A percentile compares a stretch with the other conserved stretches of the same genome.
These are phyloP conservation scores for Exophiala spinifera DNA, from an alignment of 2,329 filamentous ascomycete species.

Conservation along the genomic window DNA sequence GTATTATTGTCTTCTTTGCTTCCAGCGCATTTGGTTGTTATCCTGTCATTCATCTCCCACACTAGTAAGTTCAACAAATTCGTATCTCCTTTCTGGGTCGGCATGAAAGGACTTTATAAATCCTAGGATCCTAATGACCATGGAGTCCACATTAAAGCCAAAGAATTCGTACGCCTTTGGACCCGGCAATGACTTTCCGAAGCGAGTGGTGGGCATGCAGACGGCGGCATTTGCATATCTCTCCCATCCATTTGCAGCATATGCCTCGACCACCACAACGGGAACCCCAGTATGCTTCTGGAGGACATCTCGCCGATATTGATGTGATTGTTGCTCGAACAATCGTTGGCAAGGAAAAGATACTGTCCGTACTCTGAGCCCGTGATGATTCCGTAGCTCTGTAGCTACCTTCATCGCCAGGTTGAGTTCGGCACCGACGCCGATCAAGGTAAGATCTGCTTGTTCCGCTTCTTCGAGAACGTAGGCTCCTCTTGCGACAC, in stretches of 20 bases:
- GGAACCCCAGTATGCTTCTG: constrained; percentile 35
- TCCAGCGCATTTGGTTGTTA: too few species aligned
- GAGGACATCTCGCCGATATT: constrained; percentile 44
- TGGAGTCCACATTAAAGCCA: constrained; percentile 25
- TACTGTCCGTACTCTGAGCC: constrained; percentile 43
- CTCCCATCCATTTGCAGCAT: constrained; percentile 49
- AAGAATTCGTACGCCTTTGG: constrained; percentile 30
- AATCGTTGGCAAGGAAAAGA: constrained; percentile 49
- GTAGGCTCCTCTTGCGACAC: constrained; percentile 41
- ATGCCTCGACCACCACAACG: constrained; percentile 48
- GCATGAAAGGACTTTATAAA: not conserved
- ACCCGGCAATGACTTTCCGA: constrained; percentile 37
- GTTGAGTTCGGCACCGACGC: constrained; percentile 48
- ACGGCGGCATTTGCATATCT: constrained; percentile 49
- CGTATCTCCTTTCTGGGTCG: too few species aligned
- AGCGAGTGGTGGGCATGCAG: constrained; percentile 40
- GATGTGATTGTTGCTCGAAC: constrained; percentile 44
- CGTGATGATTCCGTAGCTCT: constrained; percentile 35
- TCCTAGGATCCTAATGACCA: not conserved
- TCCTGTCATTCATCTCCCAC: too few species aligned
- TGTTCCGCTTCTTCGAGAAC: constrained; percentile 37
- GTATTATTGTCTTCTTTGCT: too few species aligned
- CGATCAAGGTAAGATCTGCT: constrained; percentile 46
- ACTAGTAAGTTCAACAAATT: too few species aligned
- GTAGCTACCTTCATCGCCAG: constrained; percentile 45